These are phyloP conservation scores for Mimosa bimucronata DNA, from an alignment of 306 rosid genomes.

Conservation along the genomic window DNA sequence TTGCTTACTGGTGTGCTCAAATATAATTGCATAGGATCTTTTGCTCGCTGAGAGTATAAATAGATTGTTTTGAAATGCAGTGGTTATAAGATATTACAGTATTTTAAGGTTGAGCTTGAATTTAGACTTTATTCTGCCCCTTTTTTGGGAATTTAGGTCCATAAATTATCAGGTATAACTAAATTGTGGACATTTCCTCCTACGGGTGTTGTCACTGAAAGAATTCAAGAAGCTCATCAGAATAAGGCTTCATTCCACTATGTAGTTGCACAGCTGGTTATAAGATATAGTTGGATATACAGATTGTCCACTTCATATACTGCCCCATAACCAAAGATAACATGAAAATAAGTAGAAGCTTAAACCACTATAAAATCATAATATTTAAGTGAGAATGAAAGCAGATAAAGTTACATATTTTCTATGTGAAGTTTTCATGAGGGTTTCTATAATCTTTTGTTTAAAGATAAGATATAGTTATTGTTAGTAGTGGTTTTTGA, in stretches of 20 bases:
- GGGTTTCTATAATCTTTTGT: background rate
- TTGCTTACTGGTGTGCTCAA: constrained; percentile 46
- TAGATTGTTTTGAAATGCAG: constrained; percentile 25
- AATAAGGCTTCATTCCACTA: constrained; percentile 44
- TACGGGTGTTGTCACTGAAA: constrained; percentile 82
- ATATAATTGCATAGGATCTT: background rate
- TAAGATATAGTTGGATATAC: background rate
- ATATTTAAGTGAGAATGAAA: background rate
- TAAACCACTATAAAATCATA: background rate
- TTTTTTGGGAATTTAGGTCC: background rate
- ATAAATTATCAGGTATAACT: constrained; percentile 14
- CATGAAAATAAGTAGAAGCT: background rate
- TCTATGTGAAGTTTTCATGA: background rate
- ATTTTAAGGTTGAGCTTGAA: background rate
- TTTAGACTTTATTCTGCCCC: background rate
- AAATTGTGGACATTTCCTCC: constrained; percentile 29
- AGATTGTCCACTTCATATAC: background rate
- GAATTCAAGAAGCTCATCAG: constrained; percentile 74
- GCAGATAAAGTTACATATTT: background rate
- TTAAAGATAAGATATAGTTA: background rate
- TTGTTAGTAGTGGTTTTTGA: constrained; percentile 25
- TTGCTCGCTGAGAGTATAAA: constrained; percentile 24
- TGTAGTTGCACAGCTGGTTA: background rate
- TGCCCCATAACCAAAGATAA: background rate
- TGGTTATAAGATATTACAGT: background rate